A percentile compares a stretch with the other conserved stretches of the same genome.
These are phyloP conservation scores for Zostera marina DNA, from an alignment of 116 monocot genomes.

Conservation along the genomic window DNA sequence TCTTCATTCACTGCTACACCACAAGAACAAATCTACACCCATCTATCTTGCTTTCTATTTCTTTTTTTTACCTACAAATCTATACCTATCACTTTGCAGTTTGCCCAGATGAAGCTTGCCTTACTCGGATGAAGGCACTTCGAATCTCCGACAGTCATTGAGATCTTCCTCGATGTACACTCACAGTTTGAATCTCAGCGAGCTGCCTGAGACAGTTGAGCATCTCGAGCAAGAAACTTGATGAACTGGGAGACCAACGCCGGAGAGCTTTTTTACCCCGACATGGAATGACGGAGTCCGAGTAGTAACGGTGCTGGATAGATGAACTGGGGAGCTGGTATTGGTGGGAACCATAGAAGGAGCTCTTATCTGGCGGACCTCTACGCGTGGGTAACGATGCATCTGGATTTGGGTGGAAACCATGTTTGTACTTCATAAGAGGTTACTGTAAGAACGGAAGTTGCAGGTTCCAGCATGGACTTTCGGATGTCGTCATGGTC, in stretches of 20 bases:
- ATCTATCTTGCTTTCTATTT: no score
- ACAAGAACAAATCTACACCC: no score
- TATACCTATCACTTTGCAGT: background rate
- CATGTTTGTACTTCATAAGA: conserved; percentile 66
- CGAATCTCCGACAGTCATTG: conserved; percentile 23
- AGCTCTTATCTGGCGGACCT: conserved; percentile 45
- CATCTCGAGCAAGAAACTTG: conserved; percentile 51
- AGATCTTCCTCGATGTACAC: background rate
- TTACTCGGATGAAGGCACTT: conserved; percentile 37
- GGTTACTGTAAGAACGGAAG: conserved; percentile 84
- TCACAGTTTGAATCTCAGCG: conserved; percentile 1
- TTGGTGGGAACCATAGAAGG: conserved; percentile 22
- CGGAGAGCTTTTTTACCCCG: conserved; percentile 1
- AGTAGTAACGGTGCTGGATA: conserved; percentile 16
- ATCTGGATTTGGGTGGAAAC: conserved; percentile 51
- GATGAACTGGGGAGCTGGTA: conserved; percentile 17
- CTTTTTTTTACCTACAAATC: conserved; percentile 3
- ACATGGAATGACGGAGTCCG: conserved; percentile 25
- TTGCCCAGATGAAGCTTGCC: conserved; percentile 21
- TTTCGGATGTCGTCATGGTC: conserved; percentile 22
- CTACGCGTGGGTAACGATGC: conserved; percentile 23
- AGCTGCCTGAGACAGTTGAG: conserved; percentile 17
- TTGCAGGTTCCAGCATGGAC: conserved; percentile 63
- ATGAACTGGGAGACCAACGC: conserved; percentile 64
- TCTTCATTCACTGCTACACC: background rate